Conservation (phyloP, 768 basidiomycete species). For the Imleria badia region DNA sequence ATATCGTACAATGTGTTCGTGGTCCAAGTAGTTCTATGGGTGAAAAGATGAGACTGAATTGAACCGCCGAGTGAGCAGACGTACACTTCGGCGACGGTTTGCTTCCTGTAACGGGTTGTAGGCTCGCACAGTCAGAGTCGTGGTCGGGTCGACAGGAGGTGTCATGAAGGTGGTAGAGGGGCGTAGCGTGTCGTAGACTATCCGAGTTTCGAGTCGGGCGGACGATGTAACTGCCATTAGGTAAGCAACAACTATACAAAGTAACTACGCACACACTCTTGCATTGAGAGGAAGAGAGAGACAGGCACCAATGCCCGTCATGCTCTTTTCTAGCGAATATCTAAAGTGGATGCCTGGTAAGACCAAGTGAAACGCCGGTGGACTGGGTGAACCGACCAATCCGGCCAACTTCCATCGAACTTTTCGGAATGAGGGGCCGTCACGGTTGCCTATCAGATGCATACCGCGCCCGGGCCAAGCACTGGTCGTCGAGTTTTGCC, state of each 20-base stretch:
- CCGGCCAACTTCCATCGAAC: conserved; percentile 84
- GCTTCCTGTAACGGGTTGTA: conserved; percentile 95
- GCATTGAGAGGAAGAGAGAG: no score
- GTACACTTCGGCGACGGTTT: conserved; percentile 97
- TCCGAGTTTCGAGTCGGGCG: no score
- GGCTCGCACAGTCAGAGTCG: conserved; percentile 95
- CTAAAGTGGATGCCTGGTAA: conserved; percentile 36
- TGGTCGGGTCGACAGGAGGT: no score
- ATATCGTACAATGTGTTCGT: conserved; percentile 96
- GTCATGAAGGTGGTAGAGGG: no score
- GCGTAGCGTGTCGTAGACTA: no score
- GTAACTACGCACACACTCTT: no score
- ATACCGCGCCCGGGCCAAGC: no score
- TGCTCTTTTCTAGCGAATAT: conserved; percentile 91
- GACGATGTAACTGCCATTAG: no score
- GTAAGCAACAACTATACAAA: no score
- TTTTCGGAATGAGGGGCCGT: conserved; percentile 93
- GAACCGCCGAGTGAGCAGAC: conserved; percentile 33
- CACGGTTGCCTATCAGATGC: conserved; percentile 99
- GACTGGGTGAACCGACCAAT: conserved; percentile 51
- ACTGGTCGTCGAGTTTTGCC: no score
- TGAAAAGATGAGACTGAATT: neutral
- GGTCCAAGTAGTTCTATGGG: conserved; percentile 80
- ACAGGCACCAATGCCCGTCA: no score
- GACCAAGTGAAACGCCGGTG: conserved; percentile 1